Evolutionary conservation across 179 eudicot species (phyloP), one percentile per base, ranked within the genome.

Genomic region (Actinidia chinensis): DNA sequence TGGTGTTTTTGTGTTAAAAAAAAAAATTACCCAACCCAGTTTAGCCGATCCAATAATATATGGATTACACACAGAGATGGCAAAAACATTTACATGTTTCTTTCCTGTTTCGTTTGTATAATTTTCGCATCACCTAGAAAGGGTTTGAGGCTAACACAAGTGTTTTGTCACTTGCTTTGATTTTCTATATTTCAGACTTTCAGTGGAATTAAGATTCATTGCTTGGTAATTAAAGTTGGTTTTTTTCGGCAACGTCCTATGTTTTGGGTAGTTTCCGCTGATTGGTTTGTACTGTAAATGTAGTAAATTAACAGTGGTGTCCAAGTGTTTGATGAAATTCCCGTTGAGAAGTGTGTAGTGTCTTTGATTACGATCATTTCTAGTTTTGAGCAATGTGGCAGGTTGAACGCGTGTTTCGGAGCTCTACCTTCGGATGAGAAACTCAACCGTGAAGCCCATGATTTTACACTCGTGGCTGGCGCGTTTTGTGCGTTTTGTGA

Each of bases 281-380:
- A 78, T 87, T 28, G 74, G 78, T 44, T 76, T 89, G 74, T 89
- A 89, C 76, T 36, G 85, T 4, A 89, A 87, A 82, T 82, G 80
- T 63, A 80, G 85, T 33, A 83, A 76, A 15, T 28, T 85, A 64
- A 20, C 20, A 73, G 71, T 64, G 88, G 87, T 28, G 72, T 67
- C 43, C 81, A n/a, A 74, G 81, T 84, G 83, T 90, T 90, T 44
- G 85, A 88, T 4, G 90, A 88, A 43, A 82, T 88, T 85, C 87
- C 90, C n/a, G 79, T n/a, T 74, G 68, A 88, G 76, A 81, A 90
- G n/a, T n/a, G 88, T 84, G 83, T 88, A 14, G 91, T 88, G 15
- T 86, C 91, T 7, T 90, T 91, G 91, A 90, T 89, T 55, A 84
- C 90, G 40, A 83, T 90, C 20, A 85, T 88, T 33, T 76, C 81